Base-by-base conservation (phyloP, 768 basidiomycete genomes). In the Boletellus ananas region DNA sequence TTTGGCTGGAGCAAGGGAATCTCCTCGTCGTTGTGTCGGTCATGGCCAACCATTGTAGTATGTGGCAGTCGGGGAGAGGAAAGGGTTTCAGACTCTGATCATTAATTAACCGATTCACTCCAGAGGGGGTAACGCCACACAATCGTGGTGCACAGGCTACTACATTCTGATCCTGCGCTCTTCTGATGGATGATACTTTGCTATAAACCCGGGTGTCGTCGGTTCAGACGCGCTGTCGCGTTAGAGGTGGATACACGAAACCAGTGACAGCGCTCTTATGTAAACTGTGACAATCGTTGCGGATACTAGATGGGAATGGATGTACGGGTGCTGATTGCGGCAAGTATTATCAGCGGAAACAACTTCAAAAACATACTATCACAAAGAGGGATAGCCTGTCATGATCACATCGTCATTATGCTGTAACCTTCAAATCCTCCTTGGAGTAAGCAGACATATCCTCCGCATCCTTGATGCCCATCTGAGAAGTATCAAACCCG, bases 401-500 rank as follows among this genome's bases (percentile, higher is more conserved):
- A 29, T 37, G 36, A 47, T 45, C 39, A 33, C 17, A 31, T 31
- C 18, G 13, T 52, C 45, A 51, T 50, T 42, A 64, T 13, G 56
- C 57, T 4, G 46, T 33, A 9, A 6, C 54, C n/a, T 39, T 54
- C 31, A 48, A 1, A 4, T 43, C 53, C 4, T 54, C 44, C 9
- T 52, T 35, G 18, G 54, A 53, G 31, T 56, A 45, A 38, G 50
- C 40, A 14, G 54, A 64, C 25, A 61, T 45, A 42, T 45, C 58
- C 10, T 69, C 70, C 35, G 63, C 55, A 11, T 54, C 61, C 27
- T 25, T 45, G 21, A 81, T 67, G 47, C 90, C 90, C 87, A 92
- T 87, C 42, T 70, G 71, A 8, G 79, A 74, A 31, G 83, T 85
- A 64, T 94, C 91, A 61, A 82, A 94, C 9, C 91, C 91, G 60